Evolutionary conservation across 768 basidiomycete genomes (phyloP).

Genomic region (Calocybe indica): DNA sequence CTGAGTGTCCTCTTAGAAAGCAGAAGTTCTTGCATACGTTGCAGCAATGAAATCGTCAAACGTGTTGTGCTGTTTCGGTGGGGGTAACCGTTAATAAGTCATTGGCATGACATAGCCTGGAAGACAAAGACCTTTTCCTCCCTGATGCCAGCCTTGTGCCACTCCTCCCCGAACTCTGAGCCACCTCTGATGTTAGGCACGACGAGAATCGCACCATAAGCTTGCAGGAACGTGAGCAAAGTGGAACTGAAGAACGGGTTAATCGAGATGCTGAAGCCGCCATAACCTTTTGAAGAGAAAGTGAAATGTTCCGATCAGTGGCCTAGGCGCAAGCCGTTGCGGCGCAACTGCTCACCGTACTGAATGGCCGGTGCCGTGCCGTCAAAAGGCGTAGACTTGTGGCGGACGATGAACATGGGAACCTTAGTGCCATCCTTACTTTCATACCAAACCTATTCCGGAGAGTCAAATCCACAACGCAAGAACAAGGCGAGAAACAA

Average conservation of each 20-base stretch:
- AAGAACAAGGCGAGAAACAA: not conserved
- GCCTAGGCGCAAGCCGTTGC: not conserved
- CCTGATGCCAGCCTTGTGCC: conserved; percentile 68
- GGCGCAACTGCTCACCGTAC: conserved; percentile 44
- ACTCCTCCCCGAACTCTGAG: conserved; percentile 78
- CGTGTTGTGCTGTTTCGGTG: conserved; percentile 47
- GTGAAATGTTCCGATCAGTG: not conserved
- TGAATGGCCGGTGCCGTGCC: conserved; percentile 75
- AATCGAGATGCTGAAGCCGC: conserved; percentile 73
- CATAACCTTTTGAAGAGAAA: conserved; percentile 47
- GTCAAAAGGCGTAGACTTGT: conserved; percentile 62
- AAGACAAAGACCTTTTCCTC: conserved; percentile 56
- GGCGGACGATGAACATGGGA: conserved; percentile 83
- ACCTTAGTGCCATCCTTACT: conserved; percentile 77
- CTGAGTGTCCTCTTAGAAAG: not conserved
- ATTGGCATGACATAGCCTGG: not conserved
- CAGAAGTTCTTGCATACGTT: conserved; percentile 41
- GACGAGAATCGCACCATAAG: conserved; percentile 64
- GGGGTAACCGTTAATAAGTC: conserved; percentile 2
- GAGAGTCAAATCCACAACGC: not conserved
- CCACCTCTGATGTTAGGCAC: conserved; percentile 60
- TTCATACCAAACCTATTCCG: conserved; percentile 60
- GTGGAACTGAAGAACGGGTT: conserved; percentile 67
- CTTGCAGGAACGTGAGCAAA: conserved; percentile 68
- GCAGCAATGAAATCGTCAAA: conserved; percentile 84